Evolutionary conservation across 805 yeast genomes (phyloP), one percentile per base, ranked within the genome.

Genomic region (Candida odintsovae): DNA sequence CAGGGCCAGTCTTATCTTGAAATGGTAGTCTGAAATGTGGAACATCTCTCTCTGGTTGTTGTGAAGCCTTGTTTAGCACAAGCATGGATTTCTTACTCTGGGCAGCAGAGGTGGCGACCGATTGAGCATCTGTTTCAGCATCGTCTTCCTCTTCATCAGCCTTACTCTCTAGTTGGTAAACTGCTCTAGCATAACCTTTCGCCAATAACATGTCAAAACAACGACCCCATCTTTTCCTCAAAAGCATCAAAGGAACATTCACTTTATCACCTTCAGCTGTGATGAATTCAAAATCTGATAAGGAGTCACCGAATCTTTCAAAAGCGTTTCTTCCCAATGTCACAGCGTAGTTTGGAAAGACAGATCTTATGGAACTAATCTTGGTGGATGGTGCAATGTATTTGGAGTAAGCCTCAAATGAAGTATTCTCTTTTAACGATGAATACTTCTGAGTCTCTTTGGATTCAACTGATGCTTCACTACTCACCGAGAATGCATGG

Each of bases 151-250:
- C 40, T 5, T 44, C 45, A 5, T 26, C 18, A 28, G 54, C 48
- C 29, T 50, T 45, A 38, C 45, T 50, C 21, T 68, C 68, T 37
- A 66, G 55, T 28, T 58, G 62, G 33, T 61, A 55, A 10, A 64
- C 64, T 9, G 86, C 83, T 48, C 77, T 69, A 0, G 83, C 78
- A 60, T 84, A 86, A 1, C 83, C 86, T 54, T 76, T 73, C 0
- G 89, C 71, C 36, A 86, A 61, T 16, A 85, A 51, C 52, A 72
- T 72, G 51, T 82, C 82, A 57, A 86, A 86, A 50, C 77, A 82
- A 29, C 77, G 63, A 0, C 94, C 94, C 95, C 95, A 86, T 58
- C 94, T 70, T 53, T 81, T 83, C 53, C 86, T 71, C 44, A 86
- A 68, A 4, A 86, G 66, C 51, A 69, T 72, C 41, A 80, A 49